These are phyloP conservation scores for Leccinum pellstonianum DNA, from an alignment of 768 basidiomycete species.

Conservation along the genomic window DNA sequence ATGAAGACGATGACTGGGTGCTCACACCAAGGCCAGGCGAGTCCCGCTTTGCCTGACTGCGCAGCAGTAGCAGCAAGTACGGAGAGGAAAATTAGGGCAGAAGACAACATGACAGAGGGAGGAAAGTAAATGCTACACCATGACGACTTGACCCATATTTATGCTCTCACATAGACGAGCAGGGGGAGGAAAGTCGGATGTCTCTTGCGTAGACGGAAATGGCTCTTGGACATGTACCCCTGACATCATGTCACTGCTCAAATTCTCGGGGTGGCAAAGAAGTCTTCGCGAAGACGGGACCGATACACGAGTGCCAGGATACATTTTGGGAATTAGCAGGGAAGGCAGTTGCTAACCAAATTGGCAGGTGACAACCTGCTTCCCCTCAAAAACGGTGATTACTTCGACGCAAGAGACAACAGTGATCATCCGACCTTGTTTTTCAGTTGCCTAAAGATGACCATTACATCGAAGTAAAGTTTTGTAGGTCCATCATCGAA, in stretches of 20 bases:
- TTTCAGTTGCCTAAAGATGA: background rate
- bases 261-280: background rate
- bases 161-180: background rate
- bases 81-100: conserved; percentile 16
- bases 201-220: background rate
- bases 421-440: background rate
- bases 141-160: background rate
- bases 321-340: background rate
- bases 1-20: background rate
- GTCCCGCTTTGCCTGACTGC: conserved; percentile 38
- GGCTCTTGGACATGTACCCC: background rate
- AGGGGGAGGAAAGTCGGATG: background rate
- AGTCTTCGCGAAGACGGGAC: background rate
- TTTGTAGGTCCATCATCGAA: too few relatives aligned
- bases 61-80: conserved; percentile 20
- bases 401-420: background rate
- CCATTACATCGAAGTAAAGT: background rate
- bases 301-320: background rate
- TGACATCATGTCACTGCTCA: background rate
- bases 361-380: background rate
- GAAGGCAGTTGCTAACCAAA: background rate
- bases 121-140: background rate
- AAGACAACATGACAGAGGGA: conserved; percentile 21
- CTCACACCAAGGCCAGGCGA: conserved; percentile 38
- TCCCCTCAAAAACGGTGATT: background rate